Evolutionary conservation across 371 early-diverging fungal genomes (phyloP).

Genomic region (Cokeromyces recurvatus): DNA sequence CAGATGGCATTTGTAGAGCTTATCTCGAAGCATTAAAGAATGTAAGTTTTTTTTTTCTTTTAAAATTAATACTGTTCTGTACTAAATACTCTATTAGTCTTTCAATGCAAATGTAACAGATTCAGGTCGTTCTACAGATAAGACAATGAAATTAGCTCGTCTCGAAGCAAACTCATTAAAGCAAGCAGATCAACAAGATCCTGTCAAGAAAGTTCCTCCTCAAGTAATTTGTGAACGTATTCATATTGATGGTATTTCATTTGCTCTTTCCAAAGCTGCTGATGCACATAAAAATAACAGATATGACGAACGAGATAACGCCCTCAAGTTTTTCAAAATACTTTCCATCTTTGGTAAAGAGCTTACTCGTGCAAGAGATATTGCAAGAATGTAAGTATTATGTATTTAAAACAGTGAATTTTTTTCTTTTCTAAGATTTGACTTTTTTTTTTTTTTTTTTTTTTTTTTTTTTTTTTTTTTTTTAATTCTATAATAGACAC

Average conservation of each 20-base stretch:
- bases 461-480: no score
- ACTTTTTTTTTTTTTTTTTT: background rate
- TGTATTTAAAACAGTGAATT: no score
- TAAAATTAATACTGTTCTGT: background rate
- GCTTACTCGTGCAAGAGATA: constrained; percentile 36
- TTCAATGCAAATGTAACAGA: constrained; percentile 27
- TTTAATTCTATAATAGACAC: no score
- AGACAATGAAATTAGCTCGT: constrained; percentile 30
- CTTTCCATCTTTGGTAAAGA: constrained; percentile 26
- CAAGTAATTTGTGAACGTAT: constrained; percentile 30
- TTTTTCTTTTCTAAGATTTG: background rate
- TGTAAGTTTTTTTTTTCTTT: constrained; percentile 19
- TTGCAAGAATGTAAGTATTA: constrained; percentile 41
- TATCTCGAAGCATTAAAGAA: constrained; percentile 39
- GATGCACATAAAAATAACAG: constrained; percentile 21
- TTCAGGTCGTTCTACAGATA: constrained; percentile 26
- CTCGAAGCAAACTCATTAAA: constrained; percentile 19
- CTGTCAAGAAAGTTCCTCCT: constrained; percentile 16
- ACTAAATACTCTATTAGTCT: constrained; percentile 18
- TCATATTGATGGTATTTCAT: constrained; percentile 37
- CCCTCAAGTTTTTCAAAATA: constrained; percentile 40
- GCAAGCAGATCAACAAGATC: constrained; percentile 17
- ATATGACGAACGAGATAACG: constrained; percentile 17
- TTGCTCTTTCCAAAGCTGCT: constrained; percentile 26
- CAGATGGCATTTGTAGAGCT: constrained; percentile 29